phyloP scores from a whole-genome alignment of 768 basidiomycete genomes.

The Panaeolus cyanescens region DNA sequence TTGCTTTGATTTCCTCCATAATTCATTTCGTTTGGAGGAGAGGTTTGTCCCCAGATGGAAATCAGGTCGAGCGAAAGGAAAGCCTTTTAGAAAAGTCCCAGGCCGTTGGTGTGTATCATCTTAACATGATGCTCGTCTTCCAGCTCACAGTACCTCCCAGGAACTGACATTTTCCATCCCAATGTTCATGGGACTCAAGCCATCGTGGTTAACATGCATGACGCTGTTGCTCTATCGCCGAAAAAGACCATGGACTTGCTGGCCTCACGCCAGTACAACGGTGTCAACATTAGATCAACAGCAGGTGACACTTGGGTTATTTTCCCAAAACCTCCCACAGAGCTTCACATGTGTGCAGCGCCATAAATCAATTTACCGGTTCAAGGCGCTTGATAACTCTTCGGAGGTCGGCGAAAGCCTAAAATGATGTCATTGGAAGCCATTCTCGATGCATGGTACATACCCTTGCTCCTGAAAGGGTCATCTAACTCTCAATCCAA shows the following conservation, averaged over 20 bases:
- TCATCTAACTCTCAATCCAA: not conserved
- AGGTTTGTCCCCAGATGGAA: conserved; percentile 40
- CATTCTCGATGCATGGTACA: too few relatives aligned
- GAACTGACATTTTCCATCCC: conserved; percentile 31
- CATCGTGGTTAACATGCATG: conserved; percentile 35
- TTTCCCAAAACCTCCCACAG: not conserved
- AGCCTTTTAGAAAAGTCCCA: conserved; percentile 17
- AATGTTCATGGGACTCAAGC: conserved; percentile 24
- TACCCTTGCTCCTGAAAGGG: not conserved
- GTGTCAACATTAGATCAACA: not conserved
- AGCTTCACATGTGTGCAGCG: not conserved
- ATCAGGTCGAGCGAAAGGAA: conserved; percentile 35
- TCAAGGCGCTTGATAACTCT: not conserved
- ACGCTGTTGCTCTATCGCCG: conserved; percentile 43
- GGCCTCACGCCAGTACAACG: not conserved
- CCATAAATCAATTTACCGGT: not conserved
- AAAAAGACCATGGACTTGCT: conserved; percentile 40
- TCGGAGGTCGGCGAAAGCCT: not conserved
- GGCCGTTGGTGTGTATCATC: not conserved
- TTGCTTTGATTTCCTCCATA: not conserved
- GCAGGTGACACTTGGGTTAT: not conserved
- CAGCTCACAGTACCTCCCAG: conserved; percentile 10
- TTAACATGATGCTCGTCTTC: not conserved
- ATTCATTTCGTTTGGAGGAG: conserved; percentile 3
- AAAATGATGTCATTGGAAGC: not conserved